These are phyloP conservation scores for Plicaturopsis crispa DNA, from an alignment of 768 basidiomycete genomes.

Conservation along the genomic window DNA sequence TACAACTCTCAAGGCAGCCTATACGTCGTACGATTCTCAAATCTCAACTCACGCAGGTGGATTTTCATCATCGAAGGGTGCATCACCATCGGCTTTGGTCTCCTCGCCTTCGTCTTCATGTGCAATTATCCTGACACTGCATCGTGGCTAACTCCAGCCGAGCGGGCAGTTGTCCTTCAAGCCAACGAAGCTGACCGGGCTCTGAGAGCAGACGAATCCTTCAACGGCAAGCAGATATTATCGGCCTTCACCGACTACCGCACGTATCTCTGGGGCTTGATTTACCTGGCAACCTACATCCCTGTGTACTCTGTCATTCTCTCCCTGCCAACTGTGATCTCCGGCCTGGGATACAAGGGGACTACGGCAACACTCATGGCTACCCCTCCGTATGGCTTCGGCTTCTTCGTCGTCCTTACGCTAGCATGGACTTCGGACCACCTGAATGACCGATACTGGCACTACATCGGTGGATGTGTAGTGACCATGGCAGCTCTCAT, in stretches of 20 bases:
- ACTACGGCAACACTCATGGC: conserved; percentile 11
- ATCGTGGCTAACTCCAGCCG: conserved; percentile 16
- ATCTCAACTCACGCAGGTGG: too few species aligned
- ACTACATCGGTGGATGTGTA: conserved; percentile 13
- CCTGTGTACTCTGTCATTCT: conserved; percentile 10
- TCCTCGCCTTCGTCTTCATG: conserved; percentile 4
- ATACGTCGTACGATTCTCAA: too few species aligned
- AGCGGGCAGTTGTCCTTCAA: conserved; percentile 9
- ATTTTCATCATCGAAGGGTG: conserved; percentile 8
- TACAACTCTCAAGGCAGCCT: too few species aligned
- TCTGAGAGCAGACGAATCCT: conserved; percentile 8
- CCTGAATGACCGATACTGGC: conserved; percentile 15
- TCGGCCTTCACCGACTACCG: conserved; percentile 5
- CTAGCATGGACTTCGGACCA: conserved; percentile 15
- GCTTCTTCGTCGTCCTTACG: conserved; percentile 3
- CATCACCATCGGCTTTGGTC: conserved; percentile 3
- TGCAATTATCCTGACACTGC: conserved; percentile 16
- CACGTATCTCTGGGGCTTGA: conserved; percentile 6
- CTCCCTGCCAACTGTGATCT: conserved; percentile 11
- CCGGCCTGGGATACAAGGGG: conserved; percentile 9
- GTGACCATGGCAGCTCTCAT: conserved; percentile 18
- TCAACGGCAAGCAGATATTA: neutral
- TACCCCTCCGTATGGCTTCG: conserved; percentile 10
- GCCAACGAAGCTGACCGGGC: conserved; percentile 13
- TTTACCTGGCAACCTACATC: conserved; percentile 7